Base-by-base conservation (phyloP, 495 filamentous ascomycete species). In the Polyplosphaeria fusca region DNA sequence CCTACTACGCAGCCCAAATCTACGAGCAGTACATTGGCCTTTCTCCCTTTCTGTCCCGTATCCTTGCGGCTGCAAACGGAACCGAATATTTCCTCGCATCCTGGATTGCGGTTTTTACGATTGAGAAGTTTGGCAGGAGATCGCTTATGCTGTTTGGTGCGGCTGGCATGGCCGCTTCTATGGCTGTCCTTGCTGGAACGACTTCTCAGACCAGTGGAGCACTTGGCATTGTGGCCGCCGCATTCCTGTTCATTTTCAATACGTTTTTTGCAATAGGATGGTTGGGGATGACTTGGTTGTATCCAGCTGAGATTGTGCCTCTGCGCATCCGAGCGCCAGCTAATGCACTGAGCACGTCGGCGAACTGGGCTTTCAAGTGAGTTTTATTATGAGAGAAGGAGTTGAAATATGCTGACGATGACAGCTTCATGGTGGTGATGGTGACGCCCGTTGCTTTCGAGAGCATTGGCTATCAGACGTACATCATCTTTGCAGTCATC, bases 91-190 rank as follows among this genome's bases (percentile, higher is more conserved):
- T 93, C 35, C 74, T 70, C 68, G 91, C 86, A 49, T 93, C 89
- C 14, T 87, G 87, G 20, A 68, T 91, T 64, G 87, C 88, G 16
- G 89, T 94, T 79, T 92, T 78, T 66, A 84, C 86, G 24, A 86
- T 95, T 58, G 89, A 95, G 75, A 82, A 75, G 53, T 81, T 86
- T 62, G 89, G 89, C 53, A 88, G 90, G 68, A 88, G 89, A 47
- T 79, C 82, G 13, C 79, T 94, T 5, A 86, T 95, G 47, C 74
- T 95, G 56, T 86, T 77, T 64, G 89, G 89, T 55, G 88, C 84
- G 16, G 67, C 82, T 14, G 88, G 88, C 58, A 92, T 93, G 88
- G 71, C 86, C 20, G 71, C 89, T 60, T 90, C 86, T 75, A 86
- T 92, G 72, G 92, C 89, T 77, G 81, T 93, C 58, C 82, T 91